These are phyloP conservation scores for Petunia hybrid DNA, from an alignment of 305 asterid genomes.

Conservation along the genomic window DNA sequence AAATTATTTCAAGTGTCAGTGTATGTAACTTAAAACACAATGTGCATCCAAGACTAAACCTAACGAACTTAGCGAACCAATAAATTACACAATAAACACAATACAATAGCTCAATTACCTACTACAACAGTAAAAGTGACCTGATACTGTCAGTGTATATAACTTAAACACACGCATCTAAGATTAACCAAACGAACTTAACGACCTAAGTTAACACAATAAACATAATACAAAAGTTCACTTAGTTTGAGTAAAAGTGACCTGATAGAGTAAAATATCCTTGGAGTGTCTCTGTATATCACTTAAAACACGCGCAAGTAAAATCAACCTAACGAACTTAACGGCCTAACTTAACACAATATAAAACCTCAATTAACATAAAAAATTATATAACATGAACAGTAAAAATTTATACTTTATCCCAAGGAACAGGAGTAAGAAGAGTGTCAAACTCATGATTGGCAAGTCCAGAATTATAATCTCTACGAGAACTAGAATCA, in stretches of 20 bases:
- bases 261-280: not conserved
- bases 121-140: not conserved
- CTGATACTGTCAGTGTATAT: not conserved
- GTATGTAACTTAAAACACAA: not conserved
- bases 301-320: not conserved
- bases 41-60: no score
- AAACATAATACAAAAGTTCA: not conserved
- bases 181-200: not conserved
- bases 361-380: not conserved
- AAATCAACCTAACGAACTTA: not conserved
- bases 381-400: not conserved
- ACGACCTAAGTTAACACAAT: not conserved
- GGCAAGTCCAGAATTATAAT: constrained; percentile 79
- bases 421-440: constrained; percentile 92
- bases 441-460: constrained; percentile 75
- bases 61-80: no score
- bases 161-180: not conserved
- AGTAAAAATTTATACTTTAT: constrained; percentile 60
- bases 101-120: not conserved
- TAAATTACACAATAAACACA: no score
- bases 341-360: not conserved
- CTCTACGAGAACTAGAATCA: constrained; percentile 75
- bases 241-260: not conserved
- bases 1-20: no score
- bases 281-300: not conserved